A percentile compares a stretch with the other conserved stretches of the same genome.
Conservation (phyloP, 116 monocot species). For the Dioscorea cayenensis region DNA sequence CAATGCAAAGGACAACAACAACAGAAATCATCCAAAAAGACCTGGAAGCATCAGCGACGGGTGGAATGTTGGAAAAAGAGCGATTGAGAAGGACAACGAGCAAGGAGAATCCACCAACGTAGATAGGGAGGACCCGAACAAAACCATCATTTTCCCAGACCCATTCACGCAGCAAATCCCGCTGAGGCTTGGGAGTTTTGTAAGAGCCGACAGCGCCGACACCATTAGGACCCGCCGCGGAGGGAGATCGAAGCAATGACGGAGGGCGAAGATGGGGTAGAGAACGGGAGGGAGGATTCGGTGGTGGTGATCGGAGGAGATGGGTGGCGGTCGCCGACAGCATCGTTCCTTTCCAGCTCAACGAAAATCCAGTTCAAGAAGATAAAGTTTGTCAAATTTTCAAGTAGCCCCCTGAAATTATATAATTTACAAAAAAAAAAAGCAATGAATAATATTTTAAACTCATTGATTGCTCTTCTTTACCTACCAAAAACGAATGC, state of each 20-base stretch:
- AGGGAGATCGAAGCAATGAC: too few species aligned
- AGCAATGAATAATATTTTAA: too few species aligned
- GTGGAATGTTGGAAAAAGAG: conserved; percentile 63
- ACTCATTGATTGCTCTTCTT: too few species aligned
- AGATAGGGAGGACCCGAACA: conserved; percentile 57
- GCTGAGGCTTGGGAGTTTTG: conserved; percentile 43
- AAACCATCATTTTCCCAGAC: conserved; percentile 50
- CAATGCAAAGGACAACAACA: neutral
- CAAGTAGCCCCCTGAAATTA: too few species aligned
- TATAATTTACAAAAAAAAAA: too few species aligned
- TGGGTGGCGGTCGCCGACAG: conserved; percentile 31
- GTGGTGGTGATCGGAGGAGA: neutral
- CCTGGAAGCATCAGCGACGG: conserved; percentile 84
- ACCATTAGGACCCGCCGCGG: too few species aligned
- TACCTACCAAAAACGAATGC: too few species aligned
- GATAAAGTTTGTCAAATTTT: too few species aligned
- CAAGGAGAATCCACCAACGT: conserved; percentile 53
- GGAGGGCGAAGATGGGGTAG: neutral
- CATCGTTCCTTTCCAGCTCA: too few species aligned
- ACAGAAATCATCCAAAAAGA: conserved; percentile 3
- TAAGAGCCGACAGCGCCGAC: too few species aligned
- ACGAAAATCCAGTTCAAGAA: too few species aligned
- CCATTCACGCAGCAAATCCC: conserved; percentile 57
- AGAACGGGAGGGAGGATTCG: neutral
- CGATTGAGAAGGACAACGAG: conserved; percentile 73